These are phyloP conservation scores for Agrocybe chaxingu DNA, from an alignment of 768 basidiomycete species.

Conservation along the genomic window DNA sequence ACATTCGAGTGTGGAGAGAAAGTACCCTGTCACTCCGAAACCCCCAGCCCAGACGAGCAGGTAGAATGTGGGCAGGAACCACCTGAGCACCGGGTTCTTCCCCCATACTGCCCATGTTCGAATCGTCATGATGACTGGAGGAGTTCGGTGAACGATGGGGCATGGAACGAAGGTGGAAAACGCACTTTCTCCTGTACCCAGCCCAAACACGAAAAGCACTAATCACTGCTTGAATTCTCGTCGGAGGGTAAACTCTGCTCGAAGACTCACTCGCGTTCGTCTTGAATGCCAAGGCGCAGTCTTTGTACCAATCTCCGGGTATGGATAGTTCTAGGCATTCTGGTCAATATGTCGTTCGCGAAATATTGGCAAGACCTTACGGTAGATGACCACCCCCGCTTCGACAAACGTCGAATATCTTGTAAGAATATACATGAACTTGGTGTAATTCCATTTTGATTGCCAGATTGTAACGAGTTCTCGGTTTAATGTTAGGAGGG, in stretches of 20 bases:
- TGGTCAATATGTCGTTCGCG: not conserved
- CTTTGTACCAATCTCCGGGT: slow-evolving; percentile 7
- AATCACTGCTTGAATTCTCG: too few species aligned
- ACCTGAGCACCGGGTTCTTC: slow-evolving; percentile 7
- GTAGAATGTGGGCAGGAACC: slow-evolving; percentile 6
- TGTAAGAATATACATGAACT: slow-evolving; percentile 17
- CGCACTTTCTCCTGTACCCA: slow-evolving; percentile 15
- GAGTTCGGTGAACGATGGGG: not conserved
- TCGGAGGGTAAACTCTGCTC: not conserved
- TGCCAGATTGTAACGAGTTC: slow-evolving; percentile 17
- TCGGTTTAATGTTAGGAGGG: slow-evolving; percentile 14
- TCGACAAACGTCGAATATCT: slow-evolving; percentile 19
- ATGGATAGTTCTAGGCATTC: slow-evolving; percentile 7
- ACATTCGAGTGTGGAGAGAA: slow-evolving; percentile 11
- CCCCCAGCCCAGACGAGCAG: not conserved
- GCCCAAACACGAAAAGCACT: slow-evolving; percentile 17
- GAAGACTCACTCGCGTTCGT: slow-evolving; percentile 9
- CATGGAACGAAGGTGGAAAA: not conserved
- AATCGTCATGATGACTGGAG: slow-evolving; percentile 12
- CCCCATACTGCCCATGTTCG: slow-evolving; percentile 15
- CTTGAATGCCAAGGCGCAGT: slow-evolving; percentile 10
- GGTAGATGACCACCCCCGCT: slow-evolving; percentile 16
- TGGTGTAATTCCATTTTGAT: slow-evolving; percentile 11
- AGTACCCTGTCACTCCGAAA: slow-evolving; percentile 1
- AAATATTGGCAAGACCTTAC: slow-evolving; percentile 6